phyloP scores from a whole-genome alignment of 495 filamentous ascomycete genomes.

The Penicillium coffeae region DNA sequence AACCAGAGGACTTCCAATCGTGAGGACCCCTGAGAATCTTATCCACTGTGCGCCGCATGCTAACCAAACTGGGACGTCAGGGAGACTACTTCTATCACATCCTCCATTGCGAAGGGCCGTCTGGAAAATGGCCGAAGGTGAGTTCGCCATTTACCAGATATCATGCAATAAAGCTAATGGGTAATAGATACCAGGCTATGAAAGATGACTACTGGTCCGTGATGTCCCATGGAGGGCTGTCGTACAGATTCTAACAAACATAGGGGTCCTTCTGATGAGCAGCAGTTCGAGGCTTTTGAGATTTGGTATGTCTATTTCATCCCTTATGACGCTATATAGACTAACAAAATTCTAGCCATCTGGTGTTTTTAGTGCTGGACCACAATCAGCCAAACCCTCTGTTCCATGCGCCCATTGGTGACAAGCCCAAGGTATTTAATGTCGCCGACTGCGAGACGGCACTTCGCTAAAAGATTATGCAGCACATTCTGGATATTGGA shows the following conservation, averaged over 20 bases:
- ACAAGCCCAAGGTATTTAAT: slow-evolving; percentile 13
- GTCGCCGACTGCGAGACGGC: background rate
- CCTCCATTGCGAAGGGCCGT: slow-evolving; percentile 12
- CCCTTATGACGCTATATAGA: background rate
- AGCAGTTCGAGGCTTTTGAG: slow-evolving; percentile 7
- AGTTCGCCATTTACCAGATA: background rate
- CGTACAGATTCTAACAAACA: background rate
- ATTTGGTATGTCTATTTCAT: slow-evolving; percentile 2
- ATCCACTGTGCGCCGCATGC: background rate
- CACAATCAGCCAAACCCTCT: slow-evolving; percentile 12
- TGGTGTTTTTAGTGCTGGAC: slow-evolving; percentile 18
- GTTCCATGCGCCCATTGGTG: slow-evolving; percentile 13
- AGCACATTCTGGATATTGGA: slow-evolving; percentile 19
- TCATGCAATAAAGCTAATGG: background rate
- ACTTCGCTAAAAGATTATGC: slow-evolving; percentile 2
- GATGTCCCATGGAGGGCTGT: background rate
- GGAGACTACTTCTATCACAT: slow-evolving; percentile 13
- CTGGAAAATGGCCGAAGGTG: slow-evolving; percentile 19
- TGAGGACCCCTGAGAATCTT: slow-evolving; percentile 1
- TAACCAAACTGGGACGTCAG: background rate
- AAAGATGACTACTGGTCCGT: slow-evolving; percentile 22
- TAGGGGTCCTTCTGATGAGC: slow-evolving; percentile 6
- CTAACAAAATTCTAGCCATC: slow-evolving; percentile 5
- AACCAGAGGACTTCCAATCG: slow-evolving; percentile 10
- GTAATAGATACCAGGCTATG: slow-evolving; percentile 14